Conservation (phyloP, 2,329 filamentous ascomycete species). For the Teratosphaeriaceae sp. region DNA sequence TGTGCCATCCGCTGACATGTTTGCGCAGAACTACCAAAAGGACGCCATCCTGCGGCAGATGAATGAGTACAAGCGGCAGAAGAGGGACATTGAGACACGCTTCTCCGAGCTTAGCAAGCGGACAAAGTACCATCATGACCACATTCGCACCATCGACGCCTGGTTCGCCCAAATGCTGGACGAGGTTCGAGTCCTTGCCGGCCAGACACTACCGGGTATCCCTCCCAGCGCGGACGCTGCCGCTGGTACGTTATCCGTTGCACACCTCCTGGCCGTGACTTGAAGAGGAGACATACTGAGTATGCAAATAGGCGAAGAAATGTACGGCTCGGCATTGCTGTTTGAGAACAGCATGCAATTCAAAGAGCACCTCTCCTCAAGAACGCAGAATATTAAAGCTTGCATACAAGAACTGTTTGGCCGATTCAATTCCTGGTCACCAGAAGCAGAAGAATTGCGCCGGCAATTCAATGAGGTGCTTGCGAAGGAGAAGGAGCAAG, state of each 20-base stretch:
- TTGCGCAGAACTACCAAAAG: slow-evolving; percentile 75
- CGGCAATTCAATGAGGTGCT: slow-evolving; percentile 67
- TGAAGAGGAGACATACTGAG: slow-evolving; percentile 26
- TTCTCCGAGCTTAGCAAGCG: slow-evolving; percentile 74
- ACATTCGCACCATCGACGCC: slow-evolving; percentile 79
- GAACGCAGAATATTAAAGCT: slow-evolving; percentile 67
- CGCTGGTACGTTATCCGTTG: slow-evolving; percentile 21
- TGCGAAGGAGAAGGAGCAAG: slow-evolving; percentile 65
- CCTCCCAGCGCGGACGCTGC: slow-evolving; percentile 23
- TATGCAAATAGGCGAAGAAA: slow-evolving; percentile 26
- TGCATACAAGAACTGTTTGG: slow-evolving; percentile 65
- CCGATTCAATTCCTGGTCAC: slow-evolving; percentile 44
- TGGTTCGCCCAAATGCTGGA: slow-evolving; percentile 78
- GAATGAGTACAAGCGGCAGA: slow-evolving; percentile 95
- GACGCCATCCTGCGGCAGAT: slow-evolving; percentile 96
- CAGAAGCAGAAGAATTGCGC: slow-evolving; percentile 68
- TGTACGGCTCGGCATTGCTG: slow-evolving; percentile 47
- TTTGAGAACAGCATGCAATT: slow-evolving; percentile 57
- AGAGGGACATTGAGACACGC: slow-evolving; percentile 70
- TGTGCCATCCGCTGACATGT: neutral
- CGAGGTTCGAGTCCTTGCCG: slow-evolving; percentile 40
- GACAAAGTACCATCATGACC: slow-evolving; percentile 81
- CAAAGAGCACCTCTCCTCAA: slow-evolving; percentile 69
- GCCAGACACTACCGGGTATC: slow-evolving; percentile 28
- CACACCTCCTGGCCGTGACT: slow-evolving; percentile 12